Base-by-base conservation (phyloP, 768 basidiomycete genomes). In the Lentinula guzmanii region DNA sequence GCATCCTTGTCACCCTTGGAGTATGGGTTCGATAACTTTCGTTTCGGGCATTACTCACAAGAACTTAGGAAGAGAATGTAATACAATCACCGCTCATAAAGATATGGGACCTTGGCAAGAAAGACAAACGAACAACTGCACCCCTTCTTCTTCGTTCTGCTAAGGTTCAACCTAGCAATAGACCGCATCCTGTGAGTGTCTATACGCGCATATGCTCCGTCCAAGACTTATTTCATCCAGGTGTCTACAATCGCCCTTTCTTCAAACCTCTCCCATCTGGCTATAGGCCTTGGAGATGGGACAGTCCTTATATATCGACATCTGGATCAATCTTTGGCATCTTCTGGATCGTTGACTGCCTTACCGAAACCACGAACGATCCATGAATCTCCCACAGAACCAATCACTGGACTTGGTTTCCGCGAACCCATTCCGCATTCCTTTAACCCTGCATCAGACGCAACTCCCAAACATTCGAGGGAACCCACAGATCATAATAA, bases 241-340 rank as follows among this genome's bases (percentile, higher is more conserved):
- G 86, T 95, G 10, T 86, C 92, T 2, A 84, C 89, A 1, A 77
- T 97, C 45, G 91, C 95, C 0, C 76, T 95, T 21, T 90, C 95
- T 0, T 75, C 84, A 5, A 82, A 82, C 16, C 79, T 97, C 3
- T 84, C 91, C 0, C 91, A 95, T 71, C 84, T 99, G 28, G 89
- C 95, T 5, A 83, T 98, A 43, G 97, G 95, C 13, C 83, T 98
- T n/a, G 94, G 87, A 5, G 95, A 98, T 68, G 97, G 97, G 28
- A 91, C 91, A 0, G 95, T 97, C 15, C 80, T 98, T 8, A 79
- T 97, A 15, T 96, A 93, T 70, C 86, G 93, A 6, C 93, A 98
- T 69, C 78, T 98, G 18, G 89, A 95, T 70, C 95, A 98, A 70
- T 94, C 94, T 1, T 78, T 96, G 37, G 82, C 87, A 2, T 84